Conservation (phyloP, 75 land plant species). For the Chamaecyparis obtusa region DNA sequence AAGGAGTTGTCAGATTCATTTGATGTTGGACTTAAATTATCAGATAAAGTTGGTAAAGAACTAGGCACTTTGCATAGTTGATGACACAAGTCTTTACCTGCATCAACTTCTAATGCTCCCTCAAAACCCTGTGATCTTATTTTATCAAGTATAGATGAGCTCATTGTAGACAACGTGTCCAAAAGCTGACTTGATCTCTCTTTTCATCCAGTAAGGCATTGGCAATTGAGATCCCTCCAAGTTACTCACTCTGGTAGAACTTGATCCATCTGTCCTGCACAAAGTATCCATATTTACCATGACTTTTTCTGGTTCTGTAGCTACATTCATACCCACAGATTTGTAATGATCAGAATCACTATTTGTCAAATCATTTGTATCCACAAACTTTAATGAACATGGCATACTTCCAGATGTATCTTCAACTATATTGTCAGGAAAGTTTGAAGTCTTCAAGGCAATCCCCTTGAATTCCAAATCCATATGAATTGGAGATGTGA, state of each 20-base stretch:
- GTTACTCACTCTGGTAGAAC: too few species aligned
- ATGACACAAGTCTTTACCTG: conserved; percentile 21
- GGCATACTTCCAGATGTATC: conserved; percentile 24
- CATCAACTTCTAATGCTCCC: conserved; percentile 20
- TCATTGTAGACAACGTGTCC: too few species aligned
- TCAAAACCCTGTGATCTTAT: conserved; percentile 26
- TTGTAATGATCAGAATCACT: too few species aligned
- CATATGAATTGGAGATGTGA: conserved; percentile 1
- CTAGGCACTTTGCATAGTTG: conserved; percentile 23
- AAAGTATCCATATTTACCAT: too few species aligned
- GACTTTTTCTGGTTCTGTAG: too few species aligned
- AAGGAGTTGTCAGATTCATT: conserved; percentile 15
- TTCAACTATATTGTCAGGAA: conserved; percentile 20
- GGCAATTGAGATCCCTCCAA: too few species aligned
- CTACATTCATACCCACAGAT: too few species aligned
- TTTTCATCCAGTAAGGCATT: too few species aligned
- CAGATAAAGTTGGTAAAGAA: conserved; percentile 2
- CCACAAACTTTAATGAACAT: too few species aligned
- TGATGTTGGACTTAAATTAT: not conserved
- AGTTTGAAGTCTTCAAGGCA: not conserved
- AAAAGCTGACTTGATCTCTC: too few species aligned
- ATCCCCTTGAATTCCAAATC: conserved; percentile 5
- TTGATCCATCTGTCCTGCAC: too few species aligned
- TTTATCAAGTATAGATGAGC: conserved; percentile 26
- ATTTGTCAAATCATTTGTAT: too few species aligned